Evolutionary conservation across 2,329 filamentous ascomycete genomes (phyloP).

Genomic region (Sporothrix euskadiensis): DNA sequence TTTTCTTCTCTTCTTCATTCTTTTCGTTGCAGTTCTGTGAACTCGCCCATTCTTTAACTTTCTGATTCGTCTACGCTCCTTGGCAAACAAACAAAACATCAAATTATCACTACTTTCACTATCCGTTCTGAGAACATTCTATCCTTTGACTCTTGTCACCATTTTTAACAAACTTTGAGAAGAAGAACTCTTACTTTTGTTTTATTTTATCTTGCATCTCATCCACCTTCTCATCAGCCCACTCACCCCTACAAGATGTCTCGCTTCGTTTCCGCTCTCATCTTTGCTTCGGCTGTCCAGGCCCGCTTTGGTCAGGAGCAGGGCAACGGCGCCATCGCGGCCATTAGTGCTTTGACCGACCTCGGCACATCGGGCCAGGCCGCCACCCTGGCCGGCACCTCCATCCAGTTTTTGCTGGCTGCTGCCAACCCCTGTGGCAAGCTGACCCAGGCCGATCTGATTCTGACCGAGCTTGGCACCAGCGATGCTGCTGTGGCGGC

Average conservation of each 20-base stretch:
- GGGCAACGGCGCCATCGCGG: slow-evolving; percentile 50
- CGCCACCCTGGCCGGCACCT: slow-evolving; percentile 61
- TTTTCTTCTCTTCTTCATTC: slow-evolving; percentile 27
- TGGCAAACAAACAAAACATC: neutral
- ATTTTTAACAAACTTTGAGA: neutral
- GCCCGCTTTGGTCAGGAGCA: slow-evolving; percentile 66
- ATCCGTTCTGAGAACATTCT: slow-evolving; percentile 28
- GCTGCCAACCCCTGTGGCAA: slow-evolving; percentile 48
- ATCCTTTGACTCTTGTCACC: neutral
- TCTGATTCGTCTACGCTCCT: slow-evolving; percentile 20
- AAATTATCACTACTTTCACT: slow-evolving; percentile 11
- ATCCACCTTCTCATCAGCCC: neutral
- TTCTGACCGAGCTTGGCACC: slow-evolving; percentile 61
- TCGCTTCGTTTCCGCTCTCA: slow-evolving; percentile 42
- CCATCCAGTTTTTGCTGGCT: slow-evolving; percentile 62
- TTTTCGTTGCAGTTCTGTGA: slow-evolving; percentile 32
- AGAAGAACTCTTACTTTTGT: neutral
- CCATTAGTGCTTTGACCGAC: slow-evolving; percentile 52
- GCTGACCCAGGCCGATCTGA: slow-evolving; percentile 64
- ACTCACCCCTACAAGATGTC: slow-evolving; percentile 25
- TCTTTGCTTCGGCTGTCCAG: slow-evolving; percentile 37
- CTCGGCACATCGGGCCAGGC: slow-evolving; percentile 60
- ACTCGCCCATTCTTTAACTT: slow-evolving; percentile 24
- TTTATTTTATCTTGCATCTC: neutral
- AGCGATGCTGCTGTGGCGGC: slow-evolving; percentile 60